Evolutionary conservation across 2,329 filamentous ascomycete species (phyloP), one percentile per base, ranked within the genome.

Genomic region (Decorospora gaudefroyi): DNA sequence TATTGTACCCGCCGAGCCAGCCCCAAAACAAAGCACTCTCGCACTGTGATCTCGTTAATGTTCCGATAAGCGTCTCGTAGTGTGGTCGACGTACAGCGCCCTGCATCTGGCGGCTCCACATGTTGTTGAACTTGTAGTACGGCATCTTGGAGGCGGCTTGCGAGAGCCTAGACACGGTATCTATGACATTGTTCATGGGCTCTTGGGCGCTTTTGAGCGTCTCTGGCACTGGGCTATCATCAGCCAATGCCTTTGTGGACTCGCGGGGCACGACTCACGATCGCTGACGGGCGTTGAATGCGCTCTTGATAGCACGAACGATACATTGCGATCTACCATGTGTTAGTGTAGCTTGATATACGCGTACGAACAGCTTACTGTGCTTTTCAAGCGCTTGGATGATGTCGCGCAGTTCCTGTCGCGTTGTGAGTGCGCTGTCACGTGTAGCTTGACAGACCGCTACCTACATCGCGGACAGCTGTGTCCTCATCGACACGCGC

Each of bases 121-220:
- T 83, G 43, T 78, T 76, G 72, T 96, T 96, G 76, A 95, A 96
- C 80, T 96, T 96, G 83, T 97, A 99, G 78, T 97, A 99, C 0
- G 93, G 92, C 63, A 95, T 86, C 68, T 88, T 80, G 17, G 90
- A 91, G 2, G 91, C 90, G 41, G 88, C 81, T 41, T 78, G 73
- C 49, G 83, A 81, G 30, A 99, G 81, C 56, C 85, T 83, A 44
- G 76, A 74, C 31, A 96, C 80, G 30, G 85, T 86, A 33, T 82
- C 76, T 42, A 88, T 80, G 69, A 95, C 84, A 23, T 87, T 81
- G 52, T 81, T 76, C 67, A 97, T 87, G 44, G 82, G 81, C 49
- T 76, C 73, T 48, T 90, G 81, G 1, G 89, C 85, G 55, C 87
- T 81, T 8, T 79, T 75, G 29, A 96, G 78, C 22, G 96, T 77